Percentiles rank a stretch among this genome's conserved stretches.
Evolutionary conservation across 805 yeast genomes (phyloP).

Genomic region (Monosporozyma unispora): DNA sequence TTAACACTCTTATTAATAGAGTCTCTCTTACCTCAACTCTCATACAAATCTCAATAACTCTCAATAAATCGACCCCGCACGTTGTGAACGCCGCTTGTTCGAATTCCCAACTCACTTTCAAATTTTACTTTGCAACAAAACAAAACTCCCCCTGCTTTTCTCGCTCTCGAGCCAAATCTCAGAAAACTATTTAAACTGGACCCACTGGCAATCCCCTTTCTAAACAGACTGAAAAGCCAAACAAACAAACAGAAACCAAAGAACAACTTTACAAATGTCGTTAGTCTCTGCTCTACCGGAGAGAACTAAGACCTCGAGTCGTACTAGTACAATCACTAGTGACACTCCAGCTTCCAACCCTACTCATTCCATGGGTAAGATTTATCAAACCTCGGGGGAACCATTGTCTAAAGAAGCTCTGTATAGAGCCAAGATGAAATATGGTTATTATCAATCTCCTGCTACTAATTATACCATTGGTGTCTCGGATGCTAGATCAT

Average conservation of each 20-base stretch:
- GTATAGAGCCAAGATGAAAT: slow-evolving; percentile 63
- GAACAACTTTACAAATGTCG: slow-evolving; percentile 16
- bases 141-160: no score
- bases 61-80: no score
- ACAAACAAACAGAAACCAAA: neutral
- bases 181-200: neutral
- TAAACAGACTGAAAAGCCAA: neutral
- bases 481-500: slow-evolving; percentile 44
- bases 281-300: slow-evolving; percentile 22
- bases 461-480: slow-evolving; percentile 48
- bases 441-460: slow-evolving; percentile 45
- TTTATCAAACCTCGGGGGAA: slow-evolving; percentile 61
- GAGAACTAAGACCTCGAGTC: slow-evolving; percentile 3
- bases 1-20: no score
- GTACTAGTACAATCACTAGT: slow-evolving; percentile 6
- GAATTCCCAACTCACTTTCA: no score
- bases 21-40: no score
- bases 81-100: no score
- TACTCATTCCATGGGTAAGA: slow-evolving; percentile 13
- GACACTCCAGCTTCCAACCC: neutral
- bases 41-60: no score
- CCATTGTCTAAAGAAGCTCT: slow-evolving; percentile 68
- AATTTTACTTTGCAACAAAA: no score
- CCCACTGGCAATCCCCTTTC: neutral
- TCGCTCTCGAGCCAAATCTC: neutral